Evolutionary conservation across 352 stramenopile genomes (phyloP).

Genomic region (Lagenidium sp.): DNA sequence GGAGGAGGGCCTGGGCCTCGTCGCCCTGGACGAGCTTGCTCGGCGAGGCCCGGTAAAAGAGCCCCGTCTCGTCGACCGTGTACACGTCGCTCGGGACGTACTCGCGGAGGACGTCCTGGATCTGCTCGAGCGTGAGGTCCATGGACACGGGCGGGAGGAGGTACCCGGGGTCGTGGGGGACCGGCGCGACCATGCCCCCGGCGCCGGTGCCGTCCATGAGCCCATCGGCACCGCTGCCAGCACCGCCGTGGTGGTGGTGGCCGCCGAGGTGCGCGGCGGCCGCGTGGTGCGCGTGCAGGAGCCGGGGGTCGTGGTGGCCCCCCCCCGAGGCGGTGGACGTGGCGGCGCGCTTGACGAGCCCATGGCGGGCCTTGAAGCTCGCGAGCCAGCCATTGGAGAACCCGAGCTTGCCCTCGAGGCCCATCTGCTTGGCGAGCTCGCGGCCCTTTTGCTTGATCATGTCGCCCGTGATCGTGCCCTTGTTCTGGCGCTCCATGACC

Average conservation of each 20-base stretch:
- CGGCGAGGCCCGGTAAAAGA: slow-evolving; percentile 83
- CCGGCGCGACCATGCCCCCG: slow-evolving; percentile 36
- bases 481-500: slow-evolving; percentile 86
- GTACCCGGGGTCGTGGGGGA: slow-evolving; percentile 52
- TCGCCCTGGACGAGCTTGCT: slow-evolving; percentile 80
- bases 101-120: slow-evolving; percentile 75
- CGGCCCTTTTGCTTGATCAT: slow-evolving; percentile 84
- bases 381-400: slow-evolving; percentile 85
- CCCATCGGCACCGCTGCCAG: slow-evolving; percentile 11
- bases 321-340: slow-evolving; percentile 9
- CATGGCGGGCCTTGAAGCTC: slow-evolving; percentile 79
- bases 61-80: slow-evolving; percentile 77
- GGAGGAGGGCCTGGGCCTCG: slow-evolving; percentile 65
- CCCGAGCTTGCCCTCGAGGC: slow-evolving; percentile 65
- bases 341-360: slow-evolving; percentile 57
- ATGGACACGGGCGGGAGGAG: slow-evolving; percentile 73
- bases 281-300: slow-evolving; percentile 5
- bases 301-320: slow-evolving; percentile 20
- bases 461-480: slow-evolving; percentile 83
- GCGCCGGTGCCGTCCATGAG: slow-evolving; percentile 35
- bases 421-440: slow-evolving; percentile 79
- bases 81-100: slow-evolving; percentile 81
- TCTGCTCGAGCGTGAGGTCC: slow-evolving; percentile 77
- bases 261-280: slow-evolving; percentile 3
- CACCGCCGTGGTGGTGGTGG: background rate